Conservation (phyloP, 2,329 filamentous ascomycete species). For the Penicillium sp. region DNA sequence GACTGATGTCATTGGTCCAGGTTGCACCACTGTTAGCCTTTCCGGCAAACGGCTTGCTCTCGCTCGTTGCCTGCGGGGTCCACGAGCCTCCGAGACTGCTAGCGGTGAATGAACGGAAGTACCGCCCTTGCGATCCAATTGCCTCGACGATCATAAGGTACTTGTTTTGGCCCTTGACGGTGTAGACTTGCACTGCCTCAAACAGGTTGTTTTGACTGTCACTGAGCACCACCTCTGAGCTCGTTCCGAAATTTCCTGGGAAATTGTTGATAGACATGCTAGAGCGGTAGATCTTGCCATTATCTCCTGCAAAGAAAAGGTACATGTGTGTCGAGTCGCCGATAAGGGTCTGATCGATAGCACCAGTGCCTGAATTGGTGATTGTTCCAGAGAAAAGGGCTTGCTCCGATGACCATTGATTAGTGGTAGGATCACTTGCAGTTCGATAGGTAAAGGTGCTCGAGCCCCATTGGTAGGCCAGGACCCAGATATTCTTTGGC, state of each 20-base stretch:
- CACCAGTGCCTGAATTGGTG: not conserved
- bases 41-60: slow-evolving; percentile 63
- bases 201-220: not conserved
- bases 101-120: not conserved
- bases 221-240: not conserved
- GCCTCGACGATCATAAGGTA: not conserved
- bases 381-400: not conserved
- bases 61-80: slow-evolving; percentile 58
- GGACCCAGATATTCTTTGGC: not conserved
- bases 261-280: not conserved
- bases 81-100: slow-evolving; percentile 50
- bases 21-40: slow-evolving; percentile 64
- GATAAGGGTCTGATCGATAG: not conserved
- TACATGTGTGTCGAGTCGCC: not conserved
- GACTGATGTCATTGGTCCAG: slow-evolving; percentile 69
- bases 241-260: not conserved
- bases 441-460: slow-evolving; percentile 59
- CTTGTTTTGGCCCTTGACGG: not conserved
- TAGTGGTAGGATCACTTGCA: not conserved
- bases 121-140: not conserved
- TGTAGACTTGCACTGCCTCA: not conserved
- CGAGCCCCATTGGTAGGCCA: slow-evolving; percentile 52
- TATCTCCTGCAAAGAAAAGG: not conserved
- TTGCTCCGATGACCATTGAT: not conserved
- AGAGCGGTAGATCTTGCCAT: not conserved